Evolutionary conservation across 1,139 yeast species (phyloP).

Genomic region (Zhuliangozyma parablackwelliae): DNA sequence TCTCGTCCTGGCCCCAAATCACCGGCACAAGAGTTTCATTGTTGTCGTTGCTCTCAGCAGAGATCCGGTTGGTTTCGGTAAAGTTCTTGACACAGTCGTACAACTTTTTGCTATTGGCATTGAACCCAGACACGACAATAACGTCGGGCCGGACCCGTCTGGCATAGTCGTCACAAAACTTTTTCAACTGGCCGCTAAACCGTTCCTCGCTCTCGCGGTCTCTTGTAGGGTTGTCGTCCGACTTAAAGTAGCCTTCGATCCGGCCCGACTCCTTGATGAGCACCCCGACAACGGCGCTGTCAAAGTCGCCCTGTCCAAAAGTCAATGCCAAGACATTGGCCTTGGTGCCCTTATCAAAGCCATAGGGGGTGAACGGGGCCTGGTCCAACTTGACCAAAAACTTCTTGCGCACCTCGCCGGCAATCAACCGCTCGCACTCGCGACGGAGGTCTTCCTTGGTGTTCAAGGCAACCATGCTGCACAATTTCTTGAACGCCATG

Average conservation of each 20-base stretch:
- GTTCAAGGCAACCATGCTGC: conserved; percentile 65
- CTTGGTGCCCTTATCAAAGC: conserved; percentile 71
- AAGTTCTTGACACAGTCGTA: conserved; percentile 55
- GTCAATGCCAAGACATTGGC: conserved; percentile 82
- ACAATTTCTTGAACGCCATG: conserved; percentile 63
- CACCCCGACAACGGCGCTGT: conserved; percentile 84
- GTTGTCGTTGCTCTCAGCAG: conserved; percentile 13
- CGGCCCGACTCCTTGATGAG: conserved; percentile 78
- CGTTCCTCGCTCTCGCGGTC: conserved; percentile 47
- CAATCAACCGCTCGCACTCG: conserved; percentile 69
- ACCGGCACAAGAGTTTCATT: conserved; percentile 45
- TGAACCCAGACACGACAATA: conserved; percentile 84
- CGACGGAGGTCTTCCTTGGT: conserved; percentile 81
- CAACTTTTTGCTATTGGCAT: conserved; percentile 65
- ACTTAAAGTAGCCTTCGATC: conserved; percentile 70
- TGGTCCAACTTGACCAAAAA: conserved; percentile 77
- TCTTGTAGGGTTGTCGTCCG: conserved; percentile 71
- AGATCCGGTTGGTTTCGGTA: conserved; percentile 51
- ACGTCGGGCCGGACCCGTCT: conserved; percentile 66
- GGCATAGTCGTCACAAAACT: conserved; percentile 37
- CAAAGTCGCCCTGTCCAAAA: conserved; percentile 80
- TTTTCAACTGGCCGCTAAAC: conserved; percentile 49
- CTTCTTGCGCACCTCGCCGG: conserved; percentile 62
- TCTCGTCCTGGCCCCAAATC: conserved; percentile 88
- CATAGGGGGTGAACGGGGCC: conserved; percentile 85